Base-by-base conservation (phyloP, 805 yeast species). In the Lachancea lanzarotensis region DNA sequence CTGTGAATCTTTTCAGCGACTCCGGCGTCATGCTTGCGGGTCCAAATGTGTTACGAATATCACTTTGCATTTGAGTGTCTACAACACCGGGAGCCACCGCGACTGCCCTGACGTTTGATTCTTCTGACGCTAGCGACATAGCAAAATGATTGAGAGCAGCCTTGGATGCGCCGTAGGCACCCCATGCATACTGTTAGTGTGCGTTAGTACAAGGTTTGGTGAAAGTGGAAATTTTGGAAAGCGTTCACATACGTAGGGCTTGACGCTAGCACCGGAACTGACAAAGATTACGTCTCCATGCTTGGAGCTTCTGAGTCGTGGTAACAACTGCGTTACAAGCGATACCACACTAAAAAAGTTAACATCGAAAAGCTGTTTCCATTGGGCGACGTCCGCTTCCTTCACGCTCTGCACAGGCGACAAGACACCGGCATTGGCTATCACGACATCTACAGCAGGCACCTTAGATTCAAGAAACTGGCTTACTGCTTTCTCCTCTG, bases 11-110 rank as follows among this genome's bases (percentile, higher is more conserved):
- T 42, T 78, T 66, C 50, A 78, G 72, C 3, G 79, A 75, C 16
- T 74, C 79, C 0, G 71, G 66, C 0, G 73, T 69, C 96, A 90
- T 90, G 22, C 69, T 68, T 3, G 55, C 50, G 2, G 81, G 79
- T 51, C 76, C 70, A 48, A 66, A 78, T 36, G 65, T 72, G 15
- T 78, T 82, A 54, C 98, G 78, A 46, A 91, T 89, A 44, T 79
- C 82, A 7, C 52, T 61, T 67, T 93, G 98, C 98, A 93, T 91
- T 17, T 70, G 70, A 1, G 98, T 91, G 59, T 87, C 87, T 1
- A 93, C 97, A 1, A 88, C 95, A 3, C 98, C 98, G 0, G 98
- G 98, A 0, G 96, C 96, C 19, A 93, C 73, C 0, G 96, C 72
- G 10, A 89, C 67, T 3, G 83, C 70, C 25, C 41, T 50, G 8